phyloP scores from a whole-genome alignment of 75 land plant genomes.

The Cupressus sempervirens region DNA sequence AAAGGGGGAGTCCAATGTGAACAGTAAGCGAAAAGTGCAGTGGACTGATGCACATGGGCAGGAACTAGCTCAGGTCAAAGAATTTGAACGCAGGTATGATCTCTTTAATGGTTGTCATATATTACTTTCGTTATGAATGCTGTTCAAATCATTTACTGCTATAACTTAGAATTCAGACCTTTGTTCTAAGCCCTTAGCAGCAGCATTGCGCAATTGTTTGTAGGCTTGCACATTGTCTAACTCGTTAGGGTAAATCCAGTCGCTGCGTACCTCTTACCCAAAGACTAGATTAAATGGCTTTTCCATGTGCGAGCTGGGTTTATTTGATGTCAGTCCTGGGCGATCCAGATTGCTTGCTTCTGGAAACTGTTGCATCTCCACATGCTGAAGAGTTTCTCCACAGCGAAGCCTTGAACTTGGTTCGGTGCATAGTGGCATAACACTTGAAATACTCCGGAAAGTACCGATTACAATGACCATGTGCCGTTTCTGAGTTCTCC shows the following conservation, averaged over 20 bases:
- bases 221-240: neutral
- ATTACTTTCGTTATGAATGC: neutral
- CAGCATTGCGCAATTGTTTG: neutral
- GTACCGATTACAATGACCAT: too few relatives aligned
- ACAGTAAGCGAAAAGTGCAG: conserved; percentile 9
- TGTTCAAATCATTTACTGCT: neutral
- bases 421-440: too few relatives aligned
- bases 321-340: neutral
- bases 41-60: conserved; percentile 15
- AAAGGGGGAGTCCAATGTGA: neutral
- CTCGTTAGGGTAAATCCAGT: neutral
- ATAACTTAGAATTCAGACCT: neutral
- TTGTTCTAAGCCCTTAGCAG: neutral
- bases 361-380: too few relatives aligned
- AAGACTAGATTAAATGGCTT: neutral
- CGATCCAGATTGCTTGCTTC: too few relatives aligned
- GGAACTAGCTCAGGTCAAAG: conserved; percentile 13
- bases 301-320: neutral
- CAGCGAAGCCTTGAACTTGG: too few relatives aligned
- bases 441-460: too few relatives aligned
- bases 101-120: neutral
- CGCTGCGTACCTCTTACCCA: neutral
- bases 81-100: conserved; percentile 9
- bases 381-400: too few relatives aligned
- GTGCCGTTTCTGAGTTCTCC: too few relatives aligned